phyloP scores from a whole-genome alignment of 257 asterid genomes.

The Nicotiana noctiflora region DNA sequence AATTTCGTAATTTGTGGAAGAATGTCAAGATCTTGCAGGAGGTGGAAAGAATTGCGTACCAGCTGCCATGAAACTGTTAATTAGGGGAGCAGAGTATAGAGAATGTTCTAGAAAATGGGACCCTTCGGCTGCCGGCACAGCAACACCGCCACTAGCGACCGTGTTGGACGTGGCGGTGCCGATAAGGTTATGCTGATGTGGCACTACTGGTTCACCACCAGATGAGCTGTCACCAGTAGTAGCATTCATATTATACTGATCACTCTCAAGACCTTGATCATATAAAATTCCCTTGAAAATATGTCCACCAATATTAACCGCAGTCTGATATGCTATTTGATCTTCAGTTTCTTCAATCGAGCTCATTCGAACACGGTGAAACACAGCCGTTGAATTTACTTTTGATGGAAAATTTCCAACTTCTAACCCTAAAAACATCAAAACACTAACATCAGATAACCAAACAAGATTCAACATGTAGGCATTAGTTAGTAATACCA shows the following conservation, averaged over 20 bases:
- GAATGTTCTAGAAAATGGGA: slow-evolving; percentile 46
- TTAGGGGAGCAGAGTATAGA: slow-evolving; percentile 40
- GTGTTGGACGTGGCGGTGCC: slow-evolving; percentile 13
- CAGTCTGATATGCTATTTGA: slow-evolving; percentile 79
- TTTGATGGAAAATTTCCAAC: slow-evolving; percentile 75
- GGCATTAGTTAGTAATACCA: not conserved
- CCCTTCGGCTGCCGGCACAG: not conserved
- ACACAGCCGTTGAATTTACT: slow-evolving; percentile 61
- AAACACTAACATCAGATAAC: not conserved
- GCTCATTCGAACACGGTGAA: slow-evolving; percentile 82
- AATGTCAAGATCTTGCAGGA: slow-evolving; percentile 45
- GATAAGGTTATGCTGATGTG: slow-evolving; percentile 33
- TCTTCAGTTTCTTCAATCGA: slow-evolving; percentile 63
- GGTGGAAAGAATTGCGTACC: slow-evolving; percentile 98
- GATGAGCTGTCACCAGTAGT: slow-evolving; percentile 59
- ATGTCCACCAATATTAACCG: slow-evolving; percentile 83
- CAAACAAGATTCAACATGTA: not conserved
- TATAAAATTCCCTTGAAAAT: slow-evolving; percentile 87
- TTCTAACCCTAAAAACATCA: slow-evolving; percentile 55
- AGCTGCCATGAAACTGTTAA: slow-evolving; percentile 51
- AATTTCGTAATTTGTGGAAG: not conserved
- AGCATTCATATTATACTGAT: slow-evolving; percentile 36
- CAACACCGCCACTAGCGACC: slow-evolving; percentile 5
- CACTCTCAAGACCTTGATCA: slow-evolving; percentile 74
- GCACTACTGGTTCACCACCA: slow-evolving; percentile 45